phyloP scores from a whole-genome alignment of 371 early-diverging fungal species.

The Mucor mucedo region DNA sequence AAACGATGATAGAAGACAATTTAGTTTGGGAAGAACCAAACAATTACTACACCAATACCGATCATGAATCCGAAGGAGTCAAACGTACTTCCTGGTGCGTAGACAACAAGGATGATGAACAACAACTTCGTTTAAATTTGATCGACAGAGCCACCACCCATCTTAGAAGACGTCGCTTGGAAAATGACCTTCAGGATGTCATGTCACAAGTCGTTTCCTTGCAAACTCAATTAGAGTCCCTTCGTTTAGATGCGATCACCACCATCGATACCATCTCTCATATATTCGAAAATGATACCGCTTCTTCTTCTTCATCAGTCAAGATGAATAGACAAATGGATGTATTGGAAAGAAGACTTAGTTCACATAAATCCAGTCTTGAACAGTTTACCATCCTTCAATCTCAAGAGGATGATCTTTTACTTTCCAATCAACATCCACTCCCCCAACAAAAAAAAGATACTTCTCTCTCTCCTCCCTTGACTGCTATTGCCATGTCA shows the following conservation, averaged over 20 bases:
- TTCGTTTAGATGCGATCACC: slow-evolving; percentile 36
- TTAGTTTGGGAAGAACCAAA: slow-evolving; percentile 8
- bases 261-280: slow-evolving; percentile 37
- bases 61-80: slow-evolving; percentile 5
- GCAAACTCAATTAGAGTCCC: slow-evolving; percentile 35
- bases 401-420: neutral
- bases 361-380: slow-evolving; percentile 21
- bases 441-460: too few relatives aligned
- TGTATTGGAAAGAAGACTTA: slow-evolving; percentile 41
- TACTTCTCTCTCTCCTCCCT: neutral
- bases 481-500: slow-evolving; percentile 35
- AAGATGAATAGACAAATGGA: slow-evolving; percentile 36
- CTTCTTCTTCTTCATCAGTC: neutral
- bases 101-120: slow-evolving; percentile 12
- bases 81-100: slow-evolving; percentile 23
- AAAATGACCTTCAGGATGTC: slow-evolving; percentile 35
- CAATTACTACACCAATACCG: slow-evolving; percentile 6
- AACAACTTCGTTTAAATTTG: slow-evolving; percentile 21
- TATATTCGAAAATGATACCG: slow-evolving; percentile 18
- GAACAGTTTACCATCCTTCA: slow-evolving; percentile 2
- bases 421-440: neutral
- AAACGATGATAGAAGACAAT: neutral
- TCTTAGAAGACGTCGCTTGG: slow-evolving; percentile 23
- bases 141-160: slow-evolving; percentile 33
- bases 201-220: slow-evolving; percentile 29